A percentile compares a stretch with the other conserved stretches of the same genome.
These are phyloP conservation scores for Kazachstania africana DNA, from an alignment of 805 yeast genomes.

Conservation along the genomic window DNA sequence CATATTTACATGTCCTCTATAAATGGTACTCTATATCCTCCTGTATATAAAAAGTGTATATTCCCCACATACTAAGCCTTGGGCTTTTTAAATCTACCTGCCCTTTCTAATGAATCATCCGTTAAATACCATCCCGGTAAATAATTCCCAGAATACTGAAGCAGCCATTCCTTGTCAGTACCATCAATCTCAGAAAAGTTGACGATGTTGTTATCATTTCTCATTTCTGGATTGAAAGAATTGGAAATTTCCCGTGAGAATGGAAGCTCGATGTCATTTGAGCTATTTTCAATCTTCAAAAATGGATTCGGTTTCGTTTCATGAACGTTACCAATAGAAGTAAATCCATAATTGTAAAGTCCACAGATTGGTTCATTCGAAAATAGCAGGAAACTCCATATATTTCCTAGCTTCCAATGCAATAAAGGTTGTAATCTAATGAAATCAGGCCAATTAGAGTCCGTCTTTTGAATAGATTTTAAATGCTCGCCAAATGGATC, in stretches of 20 bases:
- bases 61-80: background rate
- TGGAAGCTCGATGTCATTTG: background rate
- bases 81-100: constrained; percentile 18
- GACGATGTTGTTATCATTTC: constrained; percentile 1
- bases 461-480: constrained; percentile 58
- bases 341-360: constrained; percentile 74
- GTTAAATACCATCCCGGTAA: constrained; percentile 26
- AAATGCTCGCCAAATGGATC: constrained; percentile 73
- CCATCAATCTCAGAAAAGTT: constrained; percentile 6
- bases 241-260: constrained; percentile 22
- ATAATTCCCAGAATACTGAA: constrained; percentile 1
- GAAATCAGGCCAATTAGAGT: constrained; percentile 85
- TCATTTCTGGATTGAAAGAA: constrained; percentile 5
- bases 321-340: constrained; percentile 74
- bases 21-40: background rate
- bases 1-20: background rate
- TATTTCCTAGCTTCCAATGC: constrained; percentile 72
- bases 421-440: constrained; percentile 77
- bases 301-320: constrained; percentile 66
- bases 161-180: constrained; percentile 5
- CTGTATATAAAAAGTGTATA: background rate
- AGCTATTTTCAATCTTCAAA: constrained; percentile 19
- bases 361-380: constrained; percentile 56
- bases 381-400: constrained; percentile 71
- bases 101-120: constrained; percentile 23